A percentile compares a stretch with the other conserved stretches of the same genome.
Conservation (phyloP, 345 rosid genomes). For the Citrus inodora region DNA sequence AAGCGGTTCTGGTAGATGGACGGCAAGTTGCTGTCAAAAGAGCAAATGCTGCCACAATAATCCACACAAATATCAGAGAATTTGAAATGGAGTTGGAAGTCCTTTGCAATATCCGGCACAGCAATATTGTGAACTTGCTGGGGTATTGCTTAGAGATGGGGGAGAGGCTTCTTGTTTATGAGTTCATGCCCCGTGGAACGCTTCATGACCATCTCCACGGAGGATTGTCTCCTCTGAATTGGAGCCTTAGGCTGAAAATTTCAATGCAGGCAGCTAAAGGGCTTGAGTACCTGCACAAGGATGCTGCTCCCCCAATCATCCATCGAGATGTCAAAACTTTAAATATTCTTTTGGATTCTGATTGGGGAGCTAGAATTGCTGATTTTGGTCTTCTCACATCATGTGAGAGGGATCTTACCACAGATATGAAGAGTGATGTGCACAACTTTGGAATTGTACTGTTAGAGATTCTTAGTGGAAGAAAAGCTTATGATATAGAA, state of each 20-base stretch:
- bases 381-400: conserved; percentile 74
- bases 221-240: conserved; percentile 66
- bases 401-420: conserved; percentile 43
- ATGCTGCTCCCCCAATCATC: conserved; percentile 56
- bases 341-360: conserved; percentile 78
- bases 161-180: conserved; percentile 82
- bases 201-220: conserved; percentile 83
- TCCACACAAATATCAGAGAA: conserved; percentile 72
- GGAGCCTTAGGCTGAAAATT: conserved; percentile 67
- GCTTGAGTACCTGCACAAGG: conserved; percentile 78
- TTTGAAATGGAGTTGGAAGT: conserved; percentile 77
- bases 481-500: conserved; percentile 73
- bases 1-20: conserved; percentile 74
- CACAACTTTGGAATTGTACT: conserved; percentile 65
- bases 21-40: conserved; percentile 86
- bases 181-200: conserved; percentile 87
- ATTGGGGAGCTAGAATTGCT: conserved; percentile 84
- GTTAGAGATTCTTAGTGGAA: conserved; percentile 84
- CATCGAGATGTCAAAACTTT: conserved; percentile 73
- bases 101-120: conserved; percentile 71
- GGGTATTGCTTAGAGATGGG: conserved; percentile 92
- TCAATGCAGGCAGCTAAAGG: conserved; percentile 79
- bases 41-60: conserved; percentile 92
- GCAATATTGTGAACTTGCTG: conserved; percentile 76
- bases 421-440: conserved; percentile 60